Conservation (phyloP, 2,329 filamentous ascomycete genomes). For the Cadophora sp. region DNA sequence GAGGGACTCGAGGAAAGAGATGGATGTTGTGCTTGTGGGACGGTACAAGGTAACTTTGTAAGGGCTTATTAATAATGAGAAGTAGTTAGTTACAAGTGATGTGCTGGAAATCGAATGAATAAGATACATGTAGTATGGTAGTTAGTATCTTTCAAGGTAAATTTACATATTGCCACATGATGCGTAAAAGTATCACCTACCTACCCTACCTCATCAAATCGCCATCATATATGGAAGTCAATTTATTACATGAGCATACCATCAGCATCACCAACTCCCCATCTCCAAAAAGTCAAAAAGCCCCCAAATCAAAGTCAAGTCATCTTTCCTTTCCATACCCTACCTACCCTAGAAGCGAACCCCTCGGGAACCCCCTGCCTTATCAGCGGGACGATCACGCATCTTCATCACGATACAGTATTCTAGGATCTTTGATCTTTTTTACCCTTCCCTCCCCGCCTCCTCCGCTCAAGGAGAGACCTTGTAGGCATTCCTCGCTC, state of each 20-base stretch:
- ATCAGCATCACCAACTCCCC: neutral
- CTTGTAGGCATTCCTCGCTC: neutral
- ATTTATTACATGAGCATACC: too few species aligned
- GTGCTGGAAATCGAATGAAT: too few species aligned
- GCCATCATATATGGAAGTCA: too few species aligned
- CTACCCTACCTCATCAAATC: too few species aligned
- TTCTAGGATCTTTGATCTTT: neutral
- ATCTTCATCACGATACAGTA: slow-evolving; percentile 9
- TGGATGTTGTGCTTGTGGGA: slow-evolving; percentile 1
- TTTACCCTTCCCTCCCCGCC: neutral
- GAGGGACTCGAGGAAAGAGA: neutral
- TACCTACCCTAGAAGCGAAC: neutral
- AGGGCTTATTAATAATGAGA: too few species aligned
- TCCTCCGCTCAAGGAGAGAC: neutral
- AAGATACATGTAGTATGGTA: too few species aligned
- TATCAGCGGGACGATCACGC: slow-evolving; percentile 17
- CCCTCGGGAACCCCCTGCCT: neutral
- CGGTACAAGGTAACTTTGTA: neutral
- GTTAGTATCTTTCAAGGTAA: too few species aligned
- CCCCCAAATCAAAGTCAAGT: too few species aligned
- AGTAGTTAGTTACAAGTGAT: too few species aligned
- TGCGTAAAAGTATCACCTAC: too few species aligned
- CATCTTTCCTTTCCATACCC: too few species aligned
- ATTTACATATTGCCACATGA: too few species aligned
- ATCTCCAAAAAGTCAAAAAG: neutral